Percentiles rank a stretch among this genome's conserved stretches.
phyloP scores from a whole-genome alignment of 1,284 basidiomycete genomes.

The Apiotrichum veenhuisii region DNA sequence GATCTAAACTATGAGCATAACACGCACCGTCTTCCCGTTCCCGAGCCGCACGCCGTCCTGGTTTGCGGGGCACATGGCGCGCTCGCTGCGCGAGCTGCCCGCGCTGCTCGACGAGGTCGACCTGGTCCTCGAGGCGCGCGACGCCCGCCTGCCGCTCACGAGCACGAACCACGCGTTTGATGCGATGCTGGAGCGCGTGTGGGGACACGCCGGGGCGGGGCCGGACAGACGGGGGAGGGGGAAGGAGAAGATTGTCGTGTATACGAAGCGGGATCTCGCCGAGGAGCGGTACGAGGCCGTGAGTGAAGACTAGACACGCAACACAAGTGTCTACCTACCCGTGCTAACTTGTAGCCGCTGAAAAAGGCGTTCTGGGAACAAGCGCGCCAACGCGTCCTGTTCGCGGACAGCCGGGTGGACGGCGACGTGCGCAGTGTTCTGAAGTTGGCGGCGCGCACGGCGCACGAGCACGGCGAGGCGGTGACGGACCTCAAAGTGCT shows the following conservation, averaged over 20 bases:
- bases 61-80: conserved; percentile 96
- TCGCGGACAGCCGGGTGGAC: conserved; percentile 53
- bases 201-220: conserved; percentile 40
- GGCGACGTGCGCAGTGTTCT: conserved; percentile 52
- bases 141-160: conserved; percentile 87
- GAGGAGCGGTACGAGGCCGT: conserved; percentile 80
- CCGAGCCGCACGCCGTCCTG: conserved; percentile 70
- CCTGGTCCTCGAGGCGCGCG: conserved; percentile 89
- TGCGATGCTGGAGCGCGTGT: conserved; percentile 50
- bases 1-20: neutral
- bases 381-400: conserved; percentile 52
- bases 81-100: conserved; percentile 74
- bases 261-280: conserved; percentile 91
- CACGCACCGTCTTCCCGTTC: conserved; percentile 44
- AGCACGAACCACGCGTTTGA: conserved; percentile 89
- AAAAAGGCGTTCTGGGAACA: conserved; percentile 49
- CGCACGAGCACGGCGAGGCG: conserved; percentile 10
- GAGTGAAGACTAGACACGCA: conserved; percentile 25
- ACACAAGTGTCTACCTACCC: neutral
- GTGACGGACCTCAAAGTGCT: conserved; percentile 71
- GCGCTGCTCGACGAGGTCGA: conserved; percentile 73
- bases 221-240: conserved; percentile 22
- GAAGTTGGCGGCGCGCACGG: conserved; percentile 42
- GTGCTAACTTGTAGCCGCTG: conserved; percentile 49
- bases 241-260: conserved; percentile 78